A percentile compares a stretch with the other conserved stretches of the same genome.
phyloP scores from a whole-genome alignment of 352 stramenopile species.

The Globisporangium parvum region DNA sequence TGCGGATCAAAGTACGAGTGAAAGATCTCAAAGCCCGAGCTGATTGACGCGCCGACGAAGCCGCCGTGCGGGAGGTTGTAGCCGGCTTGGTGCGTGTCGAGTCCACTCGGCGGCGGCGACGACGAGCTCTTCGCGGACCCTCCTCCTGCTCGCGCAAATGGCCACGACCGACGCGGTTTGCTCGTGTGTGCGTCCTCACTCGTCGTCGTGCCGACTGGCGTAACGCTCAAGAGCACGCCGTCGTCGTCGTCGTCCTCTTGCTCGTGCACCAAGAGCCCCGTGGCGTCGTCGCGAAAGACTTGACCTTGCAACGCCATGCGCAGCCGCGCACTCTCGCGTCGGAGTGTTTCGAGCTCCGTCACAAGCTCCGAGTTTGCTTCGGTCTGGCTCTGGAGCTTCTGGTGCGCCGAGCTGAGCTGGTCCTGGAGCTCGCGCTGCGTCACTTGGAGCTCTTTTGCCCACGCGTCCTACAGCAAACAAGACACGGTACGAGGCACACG shows the following conservation, averaged over 20 bases:
- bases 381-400: constrained; percentile 61
- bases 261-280: constrained; percentile 67
- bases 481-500: constrained; percentile 2
- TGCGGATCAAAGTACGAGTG: constrained; percentile 66
- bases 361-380: constrained; percentile 74
- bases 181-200: background rate
- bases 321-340: constrained; percentile 55
- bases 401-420: constrained; percentile 52
- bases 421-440: constrained; percentile 74
- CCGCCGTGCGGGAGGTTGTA: constrained; percentile 13
- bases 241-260: constrained; percentile 71
- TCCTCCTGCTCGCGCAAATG: background rate
- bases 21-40: constrained; percentile 67
- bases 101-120: background rate
- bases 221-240: constrained; percentile 70
- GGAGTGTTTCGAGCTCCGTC: constrained; percentile 55
- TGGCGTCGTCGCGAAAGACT: constrained; percentile 62
- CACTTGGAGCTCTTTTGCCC: constrained; percentile 76
- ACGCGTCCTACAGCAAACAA: constrained; percentile 49
- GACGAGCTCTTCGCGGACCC: background rate
- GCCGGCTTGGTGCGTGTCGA: constrained; percentile 7
- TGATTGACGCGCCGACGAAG: constrained; percentile 60
- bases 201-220: constrained; percentile 24
- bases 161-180: background rate
- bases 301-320: constrained; percentile 58